phyloP scores from a whole-genome alignment of 2,329 filamentous ascomycete species.

The Penicillium sp. region DNA sequence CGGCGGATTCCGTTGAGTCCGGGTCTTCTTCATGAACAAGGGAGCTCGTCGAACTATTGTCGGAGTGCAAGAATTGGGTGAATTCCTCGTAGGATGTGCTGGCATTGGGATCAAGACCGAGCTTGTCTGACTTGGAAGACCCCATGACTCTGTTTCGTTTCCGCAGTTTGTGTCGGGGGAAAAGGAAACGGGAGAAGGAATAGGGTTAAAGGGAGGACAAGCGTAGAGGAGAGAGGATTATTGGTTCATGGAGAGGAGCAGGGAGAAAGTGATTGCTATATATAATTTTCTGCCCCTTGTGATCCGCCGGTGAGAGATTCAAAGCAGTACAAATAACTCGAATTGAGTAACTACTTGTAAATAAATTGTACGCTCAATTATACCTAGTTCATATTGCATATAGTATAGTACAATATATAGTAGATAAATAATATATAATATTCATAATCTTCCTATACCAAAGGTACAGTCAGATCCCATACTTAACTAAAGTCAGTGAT shows the following conservation, averaged over 20 bases:
- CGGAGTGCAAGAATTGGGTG: conserved; percentile 4
- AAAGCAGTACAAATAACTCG: background rate
- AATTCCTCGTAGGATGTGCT: conserved; percentile 14
- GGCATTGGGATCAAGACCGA: conserved; percentile 20
- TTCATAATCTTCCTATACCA: no score
- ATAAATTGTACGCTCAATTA: background rate
- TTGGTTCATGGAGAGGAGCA: background rate
- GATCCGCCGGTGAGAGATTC: background rate
- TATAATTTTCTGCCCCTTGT: background rate
- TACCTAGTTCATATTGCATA: no score
- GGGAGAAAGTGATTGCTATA: background rate
- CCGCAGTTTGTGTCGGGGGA: background rate
- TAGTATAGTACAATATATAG: no score
- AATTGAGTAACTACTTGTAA: background rate
- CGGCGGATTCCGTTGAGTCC: conserved; percentile 9
- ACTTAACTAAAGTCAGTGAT: no score
- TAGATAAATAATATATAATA: no score
- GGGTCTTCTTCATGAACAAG: conserved; percentile 9
- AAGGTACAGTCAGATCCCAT: no score
- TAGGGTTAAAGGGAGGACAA: background rate
- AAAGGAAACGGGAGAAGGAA: background rate
- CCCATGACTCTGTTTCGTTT: conserved; percentile 17
- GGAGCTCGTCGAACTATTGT: conserved; percentile 8
- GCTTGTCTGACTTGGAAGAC: conserved; percentile 12
- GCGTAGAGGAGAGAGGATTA: background rate